Evolutionary conservation across 2,329 filamentous ascomycete species (phyloP).

Genomic region (Paramyrothecium roridum): DNA sequence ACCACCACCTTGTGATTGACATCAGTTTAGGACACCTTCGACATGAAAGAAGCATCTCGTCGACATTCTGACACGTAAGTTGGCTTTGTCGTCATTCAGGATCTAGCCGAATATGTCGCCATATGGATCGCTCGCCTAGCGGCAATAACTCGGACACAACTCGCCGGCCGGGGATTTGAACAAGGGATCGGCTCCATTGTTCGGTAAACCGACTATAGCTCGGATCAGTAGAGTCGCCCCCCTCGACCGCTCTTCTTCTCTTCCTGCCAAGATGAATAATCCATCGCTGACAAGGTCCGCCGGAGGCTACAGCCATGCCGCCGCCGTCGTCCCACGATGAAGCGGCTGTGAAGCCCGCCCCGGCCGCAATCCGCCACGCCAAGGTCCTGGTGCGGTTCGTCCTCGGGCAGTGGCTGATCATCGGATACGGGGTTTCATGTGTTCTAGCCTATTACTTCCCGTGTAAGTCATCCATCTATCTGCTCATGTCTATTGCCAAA

Average conservation of each 20-base stretch:
- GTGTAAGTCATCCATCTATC: constrained; percentile 24
- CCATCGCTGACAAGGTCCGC: not conserved
- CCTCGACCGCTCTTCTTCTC: too few relatives aligned
- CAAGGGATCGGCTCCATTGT: too few relatives aligned
- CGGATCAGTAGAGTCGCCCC: too few relatives aligned
- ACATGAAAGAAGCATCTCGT: too few relatives aligned
- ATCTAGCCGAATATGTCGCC: not conserved
- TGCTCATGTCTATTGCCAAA: too few relatives aligned
- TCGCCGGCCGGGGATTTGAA: too few relatives aligned
- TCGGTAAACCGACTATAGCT: too few relatives aligned
- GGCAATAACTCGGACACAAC: not conserved
- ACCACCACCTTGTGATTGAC: too few relatives aligned
- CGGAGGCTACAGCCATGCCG: not conserved
- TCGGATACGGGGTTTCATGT: constrained; percentile 55
- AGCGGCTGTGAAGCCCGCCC: not conserved
- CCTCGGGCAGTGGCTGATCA: constrained; percentile 61
- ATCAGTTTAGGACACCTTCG: too few relatives aligned
- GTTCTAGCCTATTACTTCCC: constrained; percentile 42
- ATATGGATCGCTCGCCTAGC: not conserved
- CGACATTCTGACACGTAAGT: too few relatives aligned
- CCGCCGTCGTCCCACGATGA: not conserved
- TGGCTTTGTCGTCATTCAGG: too few relatives aligned
- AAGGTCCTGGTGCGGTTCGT: constrained; percentile 29
- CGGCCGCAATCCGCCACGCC: constrained; percentile 5
- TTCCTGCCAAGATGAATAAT: too few relatives aligned